Evolutionary conservation across 129 eudicot genomes (phyloP).

Genomic region (Tagetes patula): DNA sequence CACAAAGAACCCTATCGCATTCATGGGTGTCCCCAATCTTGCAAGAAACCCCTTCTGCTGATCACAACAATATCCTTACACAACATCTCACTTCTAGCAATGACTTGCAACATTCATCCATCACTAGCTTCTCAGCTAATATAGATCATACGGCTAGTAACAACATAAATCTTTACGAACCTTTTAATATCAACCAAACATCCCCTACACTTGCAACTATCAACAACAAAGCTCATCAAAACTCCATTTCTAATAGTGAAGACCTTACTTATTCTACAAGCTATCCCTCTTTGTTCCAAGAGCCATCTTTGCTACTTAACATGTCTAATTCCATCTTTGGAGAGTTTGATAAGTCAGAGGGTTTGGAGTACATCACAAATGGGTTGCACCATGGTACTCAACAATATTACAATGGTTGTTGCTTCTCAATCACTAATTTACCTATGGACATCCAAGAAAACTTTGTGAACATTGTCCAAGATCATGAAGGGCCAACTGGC

Average conservation of each 20-base stretch:
- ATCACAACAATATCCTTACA: constrained; percentile 29
- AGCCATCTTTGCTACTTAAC: constrained; percentile 61
- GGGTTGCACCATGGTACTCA: constrained; percentile 37
- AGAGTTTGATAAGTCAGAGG: constrained; percentile 43
- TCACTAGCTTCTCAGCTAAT: constrained; percentile 46
- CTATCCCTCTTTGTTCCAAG: constrained; percentile 46
- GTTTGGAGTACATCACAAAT: constrained; percentile 31
- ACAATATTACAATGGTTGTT: constrained; percentile 38
- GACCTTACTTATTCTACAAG: constrained; percentile 30
- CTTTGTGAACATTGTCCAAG: constrained; percentile 32
- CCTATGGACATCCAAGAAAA: constrained; percentile 36
- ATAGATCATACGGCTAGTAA: constrained; percentile 35
- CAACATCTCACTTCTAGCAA: constrained; percentile 33
- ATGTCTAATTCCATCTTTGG: constrained; percentile 64
- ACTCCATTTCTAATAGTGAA: constrained; percentile 36
- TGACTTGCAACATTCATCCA: constrained; percentile 41
- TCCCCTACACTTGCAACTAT: constrained; percentile 30
- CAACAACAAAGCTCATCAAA: constrained; percentile 30
- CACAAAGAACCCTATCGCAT: constrained; percentile 71
- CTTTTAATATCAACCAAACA: constrained; percentile 37
- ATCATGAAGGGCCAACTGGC: constrained; percentile 29
- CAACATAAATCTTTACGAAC: constrained; percentile 38
- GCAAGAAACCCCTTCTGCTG: constrained; percentile 38
- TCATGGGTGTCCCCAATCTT: constrained; percentile 75
- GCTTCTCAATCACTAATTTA: constrained; percentile 32